These are phyloP conservation scores for Orbilia quercus DNA, from an alignment of 2,329 filamentous ascomycete genomes.

Conservation along the genomic window DNA sequence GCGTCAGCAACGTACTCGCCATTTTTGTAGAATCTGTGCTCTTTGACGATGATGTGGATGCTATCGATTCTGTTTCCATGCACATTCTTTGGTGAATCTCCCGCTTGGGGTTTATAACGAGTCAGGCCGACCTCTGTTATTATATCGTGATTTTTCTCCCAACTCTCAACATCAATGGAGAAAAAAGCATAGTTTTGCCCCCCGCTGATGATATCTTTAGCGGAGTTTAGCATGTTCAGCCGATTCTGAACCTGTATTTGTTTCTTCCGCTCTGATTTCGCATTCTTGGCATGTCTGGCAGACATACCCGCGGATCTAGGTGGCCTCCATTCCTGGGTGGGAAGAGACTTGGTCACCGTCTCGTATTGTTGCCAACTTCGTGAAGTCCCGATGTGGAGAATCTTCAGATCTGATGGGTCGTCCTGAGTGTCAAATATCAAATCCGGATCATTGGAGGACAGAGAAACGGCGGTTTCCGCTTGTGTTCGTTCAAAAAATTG, in stretches of 20 bases:
- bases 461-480: constrained; percentile 44
- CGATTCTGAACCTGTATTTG: constrained; percentile 35
- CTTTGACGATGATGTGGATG: constrained; percentile 80
- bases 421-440: constrained; percentile 12
- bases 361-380: constrained; percentile 29
- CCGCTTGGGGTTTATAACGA: constrained; percentile 71
- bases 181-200: constrained; percentile 56
- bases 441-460: constrained; percentile 27
- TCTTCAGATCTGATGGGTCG: background rate
- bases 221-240: constrained; percentile 48
- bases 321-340: background rate
- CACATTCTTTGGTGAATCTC: constrained; percentile 1
- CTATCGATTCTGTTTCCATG: constrained; percentile 10
- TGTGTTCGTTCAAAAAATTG: constrained; percentile 56
- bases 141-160: constrained; percentile 73
- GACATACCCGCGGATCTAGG: background rate
- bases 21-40: constrained; percentile 76
- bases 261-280: constrained; percentile 33
- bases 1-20: constrained; percentile 76
- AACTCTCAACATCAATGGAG: constrained; percentile 82
- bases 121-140: constrained; percentile 90
- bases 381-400: constrained; percentile 33
- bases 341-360: background rate
- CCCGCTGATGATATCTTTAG: constrained; percentile 19
- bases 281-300: background rate